A percentile compares a stretch with the other conserved stretches of the same genome.
These are phyloP conservation scores for Kodamaea kaohsiungensis DNA, from an alignment of 805 yeast genomes.

Conservation along the genomic window DNA sequence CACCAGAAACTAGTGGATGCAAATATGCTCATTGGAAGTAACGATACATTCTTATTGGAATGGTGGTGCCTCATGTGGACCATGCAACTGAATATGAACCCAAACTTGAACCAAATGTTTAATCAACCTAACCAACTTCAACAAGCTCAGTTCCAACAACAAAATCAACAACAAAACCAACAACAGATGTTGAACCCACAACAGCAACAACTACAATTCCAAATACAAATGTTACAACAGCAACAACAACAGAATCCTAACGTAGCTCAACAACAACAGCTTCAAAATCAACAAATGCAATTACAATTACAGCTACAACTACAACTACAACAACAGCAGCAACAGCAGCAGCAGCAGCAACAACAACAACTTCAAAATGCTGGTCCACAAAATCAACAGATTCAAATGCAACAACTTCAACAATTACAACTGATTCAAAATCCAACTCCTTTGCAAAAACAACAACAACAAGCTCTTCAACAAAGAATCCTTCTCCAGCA, in stretches of 20 bases:
- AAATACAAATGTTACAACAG: slow-evolving; percentile 9
- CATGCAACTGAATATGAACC: slow-evolving; percentile 45
- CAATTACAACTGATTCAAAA: slow-evolving; percentile 1
- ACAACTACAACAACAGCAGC: slow-evolving; percentile 12
- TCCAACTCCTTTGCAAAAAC: slow-evolving; percentile 1
- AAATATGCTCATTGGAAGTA: slow-evolving; percentile 34
- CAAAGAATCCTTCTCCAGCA: slow-evolving; percentile 6
- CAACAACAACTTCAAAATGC: slow-evolving; percentile 7
- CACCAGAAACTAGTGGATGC: slow-evolving; percentile 6
- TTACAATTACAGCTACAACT: slow-evolving; percentile 3
- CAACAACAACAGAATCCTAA: slow-evolving; percentile 7
- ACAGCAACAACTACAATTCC: slow-evolving; percentile 13
- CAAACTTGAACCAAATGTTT: slow-evolving; percentile 25
- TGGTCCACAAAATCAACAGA: slow-evolving; percentile 8
- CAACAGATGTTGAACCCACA: slow-evolving; percentile 9
- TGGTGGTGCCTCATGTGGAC: slow-evolving; percentile 60
- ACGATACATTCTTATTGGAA: slow-evolving; percentile 51
- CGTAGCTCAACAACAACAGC: not conserved
- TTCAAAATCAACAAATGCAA: slow-evolving; percentile 3
- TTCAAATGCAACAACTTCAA: slow-evolving; percentile 2
- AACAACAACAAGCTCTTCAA: slow-evolving; percentile 6
- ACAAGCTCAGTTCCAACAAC: slow-evolving; percentile 6
- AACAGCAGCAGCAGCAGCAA: slow-evolving; percentile 13
- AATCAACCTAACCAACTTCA: slow-evolving; percentile 10
- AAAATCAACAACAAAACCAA: slow-evolving; percentile 7